Evolutionary conservation across 2,329 filamentous ascomycete species (phyloP), one percentile per base, ranked within the genome.

Genomic region (Aspergillus luchuensis): DNA sequence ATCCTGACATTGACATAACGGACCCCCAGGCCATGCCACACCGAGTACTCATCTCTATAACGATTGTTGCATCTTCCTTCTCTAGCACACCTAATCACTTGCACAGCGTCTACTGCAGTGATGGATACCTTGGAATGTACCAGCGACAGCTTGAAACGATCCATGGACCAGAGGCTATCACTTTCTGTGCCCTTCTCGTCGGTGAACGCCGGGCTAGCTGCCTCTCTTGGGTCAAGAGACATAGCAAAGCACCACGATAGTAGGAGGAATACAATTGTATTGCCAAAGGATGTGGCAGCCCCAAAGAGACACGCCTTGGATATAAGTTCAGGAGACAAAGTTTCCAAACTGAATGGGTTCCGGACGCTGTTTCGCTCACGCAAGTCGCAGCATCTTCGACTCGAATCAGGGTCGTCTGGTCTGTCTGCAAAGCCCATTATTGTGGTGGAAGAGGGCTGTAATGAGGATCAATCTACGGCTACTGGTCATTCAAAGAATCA

Each of bases 281-380:
- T 21, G 21, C 41, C 19, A 23, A 23, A 11, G 41, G 11, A 45
- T 7, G 41, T 45, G 41, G 17, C 19, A 15, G 41, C 41, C 21
- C 41, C 8, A 10, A 23, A 45, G 19, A 23, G 41, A 11, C 41
- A 19, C n/a, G 10, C 19, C 19, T 10, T 19, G n/a, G 17, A 19
- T 15, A 15, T n/a, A 7, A 15, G 11, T 10, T 45, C 11, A 57
- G 48, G 8, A 61, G 33, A 30, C 59, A 56, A 55, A 51, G 48
- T 59, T 30, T 66, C 59, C 5, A 57, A 64, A 23, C 50, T 71
- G 10, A 49, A 50, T 38, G 64, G 61, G 2, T 58, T 70, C 30
- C 62, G 58, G 55, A 62, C 61, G 10, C 56, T 67, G 28, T 61
- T 71, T 39, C 63, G 64, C 28, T 49, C 61, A 5, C 63, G 62